Evolutionary conservation across 148 eudicot genomes (phyloP).

Genomic region (Cornus suecica): DNA sequence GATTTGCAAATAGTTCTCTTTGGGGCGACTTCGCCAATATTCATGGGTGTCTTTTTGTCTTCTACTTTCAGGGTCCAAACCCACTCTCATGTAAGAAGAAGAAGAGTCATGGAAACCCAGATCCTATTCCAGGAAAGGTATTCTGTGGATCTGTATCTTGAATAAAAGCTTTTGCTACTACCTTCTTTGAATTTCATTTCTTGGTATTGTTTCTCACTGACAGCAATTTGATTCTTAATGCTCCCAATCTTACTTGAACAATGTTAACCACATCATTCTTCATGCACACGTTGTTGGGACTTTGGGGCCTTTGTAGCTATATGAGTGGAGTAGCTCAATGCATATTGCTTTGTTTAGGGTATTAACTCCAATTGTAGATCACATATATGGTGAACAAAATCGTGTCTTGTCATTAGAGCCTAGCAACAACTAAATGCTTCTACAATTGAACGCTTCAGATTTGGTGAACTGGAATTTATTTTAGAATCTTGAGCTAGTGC

Average conservation of each 20-base stretch:
- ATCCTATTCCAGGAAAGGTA: conserved; percentile 36
- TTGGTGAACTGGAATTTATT: too few species aligned
- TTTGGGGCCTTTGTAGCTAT: not conserved
- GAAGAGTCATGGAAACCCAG: conserved; percentile 37
- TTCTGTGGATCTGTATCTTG: conserved; percentile 3
- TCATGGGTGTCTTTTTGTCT: not conserved
- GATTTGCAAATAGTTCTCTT: not conserved
- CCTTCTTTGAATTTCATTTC: not conserved
- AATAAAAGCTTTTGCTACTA: not conserved
- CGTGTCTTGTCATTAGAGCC: not conserved
- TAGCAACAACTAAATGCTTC: not conserved
- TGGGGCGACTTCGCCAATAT: not conserved
- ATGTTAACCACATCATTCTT: not conserved
- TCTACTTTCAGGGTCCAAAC: conserved; percentile 73
- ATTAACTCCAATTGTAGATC: not conserved
- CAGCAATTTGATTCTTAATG: not conserved
- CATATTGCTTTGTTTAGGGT: not conserved
- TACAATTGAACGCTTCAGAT: too few species aligned
- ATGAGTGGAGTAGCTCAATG: not conserved
- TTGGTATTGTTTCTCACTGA: not conserved
- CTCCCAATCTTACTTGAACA: not conserved
- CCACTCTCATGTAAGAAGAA: conserved; percentile 88
- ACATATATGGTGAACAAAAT: not conserved
- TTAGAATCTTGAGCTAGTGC: too few species aligned
- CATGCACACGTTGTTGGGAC: not conserved